Base-by-base conservation (phyloP, 768 basidiomycete genomes). In the Boletellus emodensis region DNA sequence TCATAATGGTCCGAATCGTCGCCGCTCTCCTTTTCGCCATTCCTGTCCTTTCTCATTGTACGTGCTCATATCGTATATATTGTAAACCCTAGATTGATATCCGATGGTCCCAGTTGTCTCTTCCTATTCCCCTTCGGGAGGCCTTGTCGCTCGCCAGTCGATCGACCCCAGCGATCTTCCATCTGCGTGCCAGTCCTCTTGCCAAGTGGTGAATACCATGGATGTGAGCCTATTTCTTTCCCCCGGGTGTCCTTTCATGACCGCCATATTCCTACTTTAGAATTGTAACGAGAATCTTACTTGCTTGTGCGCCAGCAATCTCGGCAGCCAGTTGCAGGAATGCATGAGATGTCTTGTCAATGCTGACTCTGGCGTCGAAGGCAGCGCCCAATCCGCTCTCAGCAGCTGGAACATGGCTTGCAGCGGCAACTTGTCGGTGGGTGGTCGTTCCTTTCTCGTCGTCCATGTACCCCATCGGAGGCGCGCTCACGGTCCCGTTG, bases 1-100 rank as follows among this genome's bases (percentile, higher is more conserved):
- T 18, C 20, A 47, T 26, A 38, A 66, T 64, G 64, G 62, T 66
- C 43, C 55, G 54, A 53, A 55, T 58, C 32, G 54, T 58, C 32
- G 2, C 52, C 11, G 35, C 64, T 6, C 44, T 64, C 55, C 44
- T 64, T 54, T 20, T 40, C 2, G 43, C 42, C 17, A 17, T 55
- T 42, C 18, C 51, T 44, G 34, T 48, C 43, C 20, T 53, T 53
- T 47, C 51, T 33, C 55, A 44, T 11, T 36, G 63, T 65, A 48
- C 8, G 44, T 52, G 13, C 17, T 20, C 6, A 35, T 18, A 38
- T 30, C 15, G 28, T 40, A 3, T n/a, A 3, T 35, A 4, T 13
- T 13, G 3, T 24, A 6, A 9, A 12, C 34, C 10, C 2, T n/a
- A 3, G 42, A 32, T 30, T 33, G 49, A 60, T 36, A 6, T n/a